Evolutionary conservation across 176 grass and related monocot species (phyloP).

Genomic region (Phragmites australis): DNA sequence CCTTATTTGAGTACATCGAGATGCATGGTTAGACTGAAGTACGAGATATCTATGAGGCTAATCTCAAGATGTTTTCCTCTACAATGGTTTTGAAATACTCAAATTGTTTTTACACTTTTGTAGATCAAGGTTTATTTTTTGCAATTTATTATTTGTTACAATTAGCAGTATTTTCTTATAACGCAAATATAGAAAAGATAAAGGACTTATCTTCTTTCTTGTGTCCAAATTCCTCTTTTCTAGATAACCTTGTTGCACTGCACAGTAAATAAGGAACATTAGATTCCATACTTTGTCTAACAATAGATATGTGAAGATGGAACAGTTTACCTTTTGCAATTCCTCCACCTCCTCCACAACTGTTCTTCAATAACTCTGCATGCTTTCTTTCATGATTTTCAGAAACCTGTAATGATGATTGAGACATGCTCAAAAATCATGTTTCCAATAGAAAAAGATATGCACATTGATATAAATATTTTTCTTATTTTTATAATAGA

Average conservation of each 20-base stretch:
- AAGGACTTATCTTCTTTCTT: conserved; percentile 57
- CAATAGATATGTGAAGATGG: background rate
- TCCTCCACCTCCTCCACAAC: conserved; percentile 25
- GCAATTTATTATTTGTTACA: background rate
- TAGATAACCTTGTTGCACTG: conserved; percentile 35
- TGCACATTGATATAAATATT: background rate
- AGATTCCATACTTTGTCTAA: background rate
- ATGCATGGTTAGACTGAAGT: conserved; percentile 22
- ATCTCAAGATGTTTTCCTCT: background rate
- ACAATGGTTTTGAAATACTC: background rate
- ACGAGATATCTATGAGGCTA: conserved; percentile 7
- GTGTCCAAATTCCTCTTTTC: conserved; percentile 42
- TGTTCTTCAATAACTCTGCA: conserved; percentile 37
- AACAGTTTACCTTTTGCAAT: conserved; percentile 44
- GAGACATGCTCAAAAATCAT: conserved; percentile 19
- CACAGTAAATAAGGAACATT: conserved; percentile 37
- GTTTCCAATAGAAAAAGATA: background rate
- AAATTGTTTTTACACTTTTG: background rate
- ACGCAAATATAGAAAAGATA: conserved; percentile 27
- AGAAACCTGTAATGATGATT: conserved; percentile 46
- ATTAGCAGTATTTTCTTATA: conserved; percentile 8
- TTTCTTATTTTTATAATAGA: background rate
- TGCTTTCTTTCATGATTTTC: conserved; percentile 43
- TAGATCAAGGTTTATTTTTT: background rate
- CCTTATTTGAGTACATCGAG: background rate